Base-by-base conservation (phyloP, 2,329 filamentous ascomycete genomes). In the Bertia moriformis region DNA sequence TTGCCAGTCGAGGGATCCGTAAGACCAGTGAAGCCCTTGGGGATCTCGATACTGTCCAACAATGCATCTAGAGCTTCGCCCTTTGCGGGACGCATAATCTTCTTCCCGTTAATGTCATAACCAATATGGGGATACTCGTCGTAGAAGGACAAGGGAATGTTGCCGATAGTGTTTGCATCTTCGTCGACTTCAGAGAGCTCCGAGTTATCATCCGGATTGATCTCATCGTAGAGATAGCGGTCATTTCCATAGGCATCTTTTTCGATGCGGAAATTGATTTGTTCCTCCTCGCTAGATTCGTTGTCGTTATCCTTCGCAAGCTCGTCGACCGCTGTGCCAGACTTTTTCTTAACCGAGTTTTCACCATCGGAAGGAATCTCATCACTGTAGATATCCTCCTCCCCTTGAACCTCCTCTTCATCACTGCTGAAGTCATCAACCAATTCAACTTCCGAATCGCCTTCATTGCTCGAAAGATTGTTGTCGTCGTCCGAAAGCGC, bases 41-140 rank as follows among this genome's bases (percentile, higher is more conserved):
- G 91, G 24, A 98, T 69, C 53, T 98, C 91, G 51, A 98, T 98
- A 60, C 84, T 95, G 51, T 98, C 89, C 7, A 98, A 69, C 33
- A 98, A 69, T 12, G 87, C 86, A 65, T 98, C 91, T 20, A 98
- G 65, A 24, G 91, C 91, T 56, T 94, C 83, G 39, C 89, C 89
- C 48, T 87, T 89, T 3, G 93, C 91, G 4, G 91, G 91, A 39
- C 91, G 82, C 78, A 94, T 84, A 46, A 98, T 94, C 60, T 84
- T 93, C 71, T 93, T 95, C 58, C 91, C 91, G 58, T 98, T 93
- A 64, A 98, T 96, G 51, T 95, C 85, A 62, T 98, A 98, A 43
- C 91, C 91, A 55, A 98, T 95, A 57, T 98, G 91, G 38, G 91
- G 91, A 56, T 95, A 98, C 24, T 85, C 83, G 57, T 98, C 91